Evolutionary conservation across 345 rosid genomes (phyloP).

Genomic region (Citrus glauca): DNA sequence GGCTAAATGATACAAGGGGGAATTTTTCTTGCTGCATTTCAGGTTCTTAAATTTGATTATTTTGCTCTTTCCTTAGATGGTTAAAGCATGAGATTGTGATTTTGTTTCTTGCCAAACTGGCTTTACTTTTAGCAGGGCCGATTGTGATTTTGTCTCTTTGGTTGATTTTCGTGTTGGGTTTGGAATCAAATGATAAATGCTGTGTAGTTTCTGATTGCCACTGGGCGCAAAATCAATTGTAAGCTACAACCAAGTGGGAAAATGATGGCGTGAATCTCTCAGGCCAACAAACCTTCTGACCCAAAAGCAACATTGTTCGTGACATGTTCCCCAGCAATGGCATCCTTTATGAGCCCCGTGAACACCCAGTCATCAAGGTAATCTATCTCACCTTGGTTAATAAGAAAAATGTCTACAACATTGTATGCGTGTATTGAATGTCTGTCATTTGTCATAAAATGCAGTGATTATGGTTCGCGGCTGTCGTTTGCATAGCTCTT

Average conservation of each 20-base stretch:
- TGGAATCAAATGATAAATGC: conserved; percentile 66
- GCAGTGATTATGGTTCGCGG: too few relatives aligned
- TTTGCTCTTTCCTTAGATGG: not conserved
- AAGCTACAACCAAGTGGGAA: conserved; percentile 66
- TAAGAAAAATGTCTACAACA: too few relatives aligned
- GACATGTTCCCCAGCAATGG: conserved; percentile 1
- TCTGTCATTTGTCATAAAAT: too few relatives aligned
- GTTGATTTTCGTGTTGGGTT: conserved; percentile 75
- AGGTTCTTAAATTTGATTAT: conserved; percentile 30
- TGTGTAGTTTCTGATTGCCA: too few relatives aligned
- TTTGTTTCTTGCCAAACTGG: not conserved
- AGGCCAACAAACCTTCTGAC: too few relatives aligned
- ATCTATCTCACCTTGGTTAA: too few relatives aligned
- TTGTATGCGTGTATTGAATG: not conserved
- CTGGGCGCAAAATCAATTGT: conserved; percentile 75
- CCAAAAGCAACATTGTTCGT: too few relatives aligned
- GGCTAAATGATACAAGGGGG: conserved; percentile 76
- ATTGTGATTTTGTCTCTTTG: conserved; percentile 24
- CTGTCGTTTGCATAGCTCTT: not conserved
- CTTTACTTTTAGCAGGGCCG: conserved; percentile 42
- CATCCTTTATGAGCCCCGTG: conserved; percentile 83
- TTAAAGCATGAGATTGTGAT: not conserved
- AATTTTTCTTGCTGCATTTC: conserved; percentile 63
- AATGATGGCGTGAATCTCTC: too few relatives aligned
- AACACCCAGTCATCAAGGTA: conserved; percentile 89